Conservation (phyloP, 2,329 filamentous ascomycete genomes). For the Exserohilum rostratum region DNA sequence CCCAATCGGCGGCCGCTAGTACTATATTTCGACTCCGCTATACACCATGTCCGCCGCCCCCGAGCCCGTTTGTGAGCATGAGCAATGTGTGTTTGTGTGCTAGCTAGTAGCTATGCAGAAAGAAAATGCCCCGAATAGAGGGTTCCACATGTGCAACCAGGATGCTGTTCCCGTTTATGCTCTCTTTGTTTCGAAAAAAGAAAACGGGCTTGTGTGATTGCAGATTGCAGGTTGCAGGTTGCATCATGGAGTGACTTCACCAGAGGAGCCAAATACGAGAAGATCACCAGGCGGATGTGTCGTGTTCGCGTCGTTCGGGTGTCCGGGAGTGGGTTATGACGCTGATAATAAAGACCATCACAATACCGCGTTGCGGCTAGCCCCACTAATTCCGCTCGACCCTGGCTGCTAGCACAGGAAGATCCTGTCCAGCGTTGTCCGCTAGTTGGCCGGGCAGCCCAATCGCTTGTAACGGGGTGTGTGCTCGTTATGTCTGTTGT, state of each 20-base stretch:
- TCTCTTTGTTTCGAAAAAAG: too few species aligned
- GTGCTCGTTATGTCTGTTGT: too few species aligned
- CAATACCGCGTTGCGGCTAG: conserved; percentile 6
- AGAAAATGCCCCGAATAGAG: too few species aligned
- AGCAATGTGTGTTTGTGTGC: too few species aligned
- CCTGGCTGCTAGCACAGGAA: background rate
- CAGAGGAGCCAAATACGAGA: background rate
- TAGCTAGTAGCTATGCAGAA: background rate
- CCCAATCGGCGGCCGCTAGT: background rate
- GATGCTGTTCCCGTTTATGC: too few species aligned
- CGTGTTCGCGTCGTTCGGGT: conserved; percentile 4
- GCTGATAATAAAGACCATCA: background rate
- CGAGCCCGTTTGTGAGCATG: too few species aligned
- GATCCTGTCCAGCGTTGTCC: background rate
- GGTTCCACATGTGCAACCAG: too few species aligned
- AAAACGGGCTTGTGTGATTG: too few species aligned
- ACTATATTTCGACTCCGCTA: background rate
- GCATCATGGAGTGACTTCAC: conserved; percentile 1
- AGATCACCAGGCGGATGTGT: background rate
- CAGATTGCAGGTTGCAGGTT: background rate
- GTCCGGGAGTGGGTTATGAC: background rate
- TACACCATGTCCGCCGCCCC: too few species aligned
- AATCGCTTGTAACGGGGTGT: background rate
- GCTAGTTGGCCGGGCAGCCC: too few species aligned
- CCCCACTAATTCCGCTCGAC: background rate